Conservation (phyloP, 345 rosid species). For the Turnera subulata region DNA sequence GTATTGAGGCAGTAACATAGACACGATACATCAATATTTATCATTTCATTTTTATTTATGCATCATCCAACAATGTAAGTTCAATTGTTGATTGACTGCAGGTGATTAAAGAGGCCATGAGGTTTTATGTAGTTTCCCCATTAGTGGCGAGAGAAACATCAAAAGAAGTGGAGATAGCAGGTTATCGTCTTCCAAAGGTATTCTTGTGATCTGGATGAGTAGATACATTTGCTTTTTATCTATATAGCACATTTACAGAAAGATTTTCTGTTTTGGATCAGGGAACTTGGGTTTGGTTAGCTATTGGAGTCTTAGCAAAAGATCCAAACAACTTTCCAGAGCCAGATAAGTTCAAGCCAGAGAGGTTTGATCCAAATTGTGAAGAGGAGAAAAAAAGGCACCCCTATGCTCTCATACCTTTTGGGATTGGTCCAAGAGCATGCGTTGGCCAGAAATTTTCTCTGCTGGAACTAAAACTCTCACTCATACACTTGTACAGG, state of each 20-base stretch:
- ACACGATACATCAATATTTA: no score
- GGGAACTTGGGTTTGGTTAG: constrained; percentile 98
- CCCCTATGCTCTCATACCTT: constrained; percentile 79
- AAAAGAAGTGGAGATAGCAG: constrained; percentile 73
- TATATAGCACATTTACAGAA: background rate
- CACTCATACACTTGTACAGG: constrained; percentile 63
- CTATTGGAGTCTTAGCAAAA: constrained; percentile 77
- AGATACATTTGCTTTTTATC: background rate
- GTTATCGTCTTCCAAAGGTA: constrained; percentile 85
- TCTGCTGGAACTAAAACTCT: constrained; percentile 71
- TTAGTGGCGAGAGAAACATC: constrained; percentile 82
- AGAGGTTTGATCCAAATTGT: constrained; percentile 69
- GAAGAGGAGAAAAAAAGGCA: constrained; percentile 84
- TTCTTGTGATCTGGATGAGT: constrained; percentile 1
- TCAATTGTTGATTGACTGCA: constrained; percentile 23
- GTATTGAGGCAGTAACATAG: no score
- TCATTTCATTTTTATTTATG: background rate
- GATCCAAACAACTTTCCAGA: constrained; percentile 87
- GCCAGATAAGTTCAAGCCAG: constrained; percentile 80
- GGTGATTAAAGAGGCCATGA: constrained; percentile 89
- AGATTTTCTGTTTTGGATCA: constrained; percentile 14
- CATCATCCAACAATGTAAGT: background rate
- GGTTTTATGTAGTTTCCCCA: constrained; percentile 77
- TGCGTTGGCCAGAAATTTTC: constrained; percentile 86
- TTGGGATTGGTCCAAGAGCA: constrained; percentile 90